Conservation (phyloP, 2,329 filamentous ascomycete species). For the Coleophoma cylindrospora region DNA sequence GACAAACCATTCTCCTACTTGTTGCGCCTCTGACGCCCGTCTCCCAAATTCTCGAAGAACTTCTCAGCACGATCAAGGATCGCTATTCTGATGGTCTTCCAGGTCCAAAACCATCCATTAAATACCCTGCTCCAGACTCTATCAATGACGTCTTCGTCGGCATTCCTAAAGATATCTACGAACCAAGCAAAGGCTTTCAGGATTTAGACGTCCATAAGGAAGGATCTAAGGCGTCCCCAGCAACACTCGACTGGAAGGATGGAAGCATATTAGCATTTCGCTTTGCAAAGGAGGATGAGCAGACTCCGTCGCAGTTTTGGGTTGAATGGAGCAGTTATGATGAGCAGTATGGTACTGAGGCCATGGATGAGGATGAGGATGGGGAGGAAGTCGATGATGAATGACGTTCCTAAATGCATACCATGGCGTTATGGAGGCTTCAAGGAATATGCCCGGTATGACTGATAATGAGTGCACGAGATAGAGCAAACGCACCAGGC, state of each 20-base stretch:
- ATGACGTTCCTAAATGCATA: background rate
- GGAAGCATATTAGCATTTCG: slow-evolving; percentile 33
- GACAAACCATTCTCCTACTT: slow-evolving; percentile 66
- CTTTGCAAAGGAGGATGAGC: slow-evolving; percentile 30
- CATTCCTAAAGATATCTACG: slow-evolving; percentile 38
- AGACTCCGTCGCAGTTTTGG: slow-evolving; percentile 11
- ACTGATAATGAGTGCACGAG: too few species aligned
- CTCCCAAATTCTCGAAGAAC: slow-evolving; percentile 47
- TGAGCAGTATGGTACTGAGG: slow-evolving; percentile 30
- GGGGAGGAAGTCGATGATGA: slow-evolving; percentile 16
- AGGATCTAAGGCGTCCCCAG: slow-evolving; percentile 27
- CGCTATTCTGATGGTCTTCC: slow-evolving; percentile 50
- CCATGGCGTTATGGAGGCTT: too few species aligned
- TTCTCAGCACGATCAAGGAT: slow-evolving; percentile 53
- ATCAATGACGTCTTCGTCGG: slow-evolving; percentile 39
- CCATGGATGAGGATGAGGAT: slow-evolving; percentile 1
- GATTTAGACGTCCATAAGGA: slow-evolving; percentile 29
- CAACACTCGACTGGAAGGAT: slow-evolving; percentile 32
- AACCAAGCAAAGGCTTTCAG: slow-evolving; percentile 43
- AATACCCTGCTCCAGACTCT: slow-evolving; percentile 29
- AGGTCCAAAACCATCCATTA: slow-evolving; percentile 30
- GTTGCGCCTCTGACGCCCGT: slow-evolving; percentile 54
- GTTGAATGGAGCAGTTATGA: slow-evolving; percentile 21
- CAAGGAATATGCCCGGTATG: too few species aligned
- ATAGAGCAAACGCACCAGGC: too few species aligned